Evolutionary conservation across 495 filamentous ascomycete genomes (phyloP), one percentile per base, ranked within the genome.

Genomic region (Lentithecium fluviatile): DNA sequence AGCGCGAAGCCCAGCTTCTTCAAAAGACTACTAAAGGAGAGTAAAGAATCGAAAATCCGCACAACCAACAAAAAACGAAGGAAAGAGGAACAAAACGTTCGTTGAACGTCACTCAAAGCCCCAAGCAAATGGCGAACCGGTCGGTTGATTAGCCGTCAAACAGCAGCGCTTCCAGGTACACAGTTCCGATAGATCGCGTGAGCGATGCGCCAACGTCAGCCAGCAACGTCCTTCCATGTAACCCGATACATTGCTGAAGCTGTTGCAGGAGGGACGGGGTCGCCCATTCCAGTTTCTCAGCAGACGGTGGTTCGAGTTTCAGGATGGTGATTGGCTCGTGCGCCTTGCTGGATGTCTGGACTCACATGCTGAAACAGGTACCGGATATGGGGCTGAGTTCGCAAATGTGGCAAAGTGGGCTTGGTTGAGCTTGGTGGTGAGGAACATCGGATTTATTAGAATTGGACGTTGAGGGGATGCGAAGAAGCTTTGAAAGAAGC

Each of bases 291-390:
- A 43, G 32, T 37, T 58, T 25, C 15, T 58, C 38, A 46, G 52
- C 25, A 17, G n/a, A 32, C 61, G 58, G 36, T 61, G 57, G 58
- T 48, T 62, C 64, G 64, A 66, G 62, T 65, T 65, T 65, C 62
- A 65, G n/a, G 15, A 3, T 43, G 3, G 13, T 4, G 40, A 13
- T 20, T 23, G 55, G 55, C 55, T 49, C 45, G 56, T 50, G 56
- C 56, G 36, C 29, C 26, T 23, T 32, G 45, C 45, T 48, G 45
- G 6, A 6, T 48, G 24, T 13, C 40, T 6, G 40, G 36, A 38
- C 23, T 11, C 34, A 54, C 6, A 43, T 42, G 15, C 17, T 54
- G 51, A 54, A 54, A 54, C 36, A 21, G 25, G 25, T n/a, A 36
- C 8, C 7, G 13, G 15, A n/a, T 43, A 13, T 13, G 15, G 13